Conservation (phyloP, 2,329 filamentous ascomycete genomes). For the Tolypocladium sp. region DNA sequence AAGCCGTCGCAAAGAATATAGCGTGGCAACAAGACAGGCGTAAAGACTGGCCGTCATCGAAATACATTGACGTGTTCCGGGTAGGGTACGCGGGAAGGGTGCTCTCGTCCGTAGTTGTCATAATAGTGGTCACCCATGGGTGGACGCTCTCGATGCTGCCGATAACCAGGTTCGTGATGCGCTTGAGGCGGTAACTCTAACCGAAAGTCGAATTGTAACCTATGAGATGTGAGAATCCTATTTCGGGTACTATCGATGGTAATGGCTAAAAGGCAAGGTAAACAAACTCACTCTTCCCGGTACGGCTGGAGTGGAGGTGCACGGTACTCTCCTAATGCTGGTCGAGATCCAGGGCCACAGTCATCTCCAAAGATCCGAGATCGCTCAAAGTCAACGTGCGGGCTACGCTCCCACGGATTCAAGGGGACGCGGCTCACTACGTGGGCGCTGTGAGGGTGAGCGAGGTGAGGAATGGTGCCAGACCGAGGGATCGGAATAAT, state of each 20-base stretch:
- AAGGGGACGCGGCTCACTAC: neutral
- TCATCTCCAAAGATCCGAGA: neutral
- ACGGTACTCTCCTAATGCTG: neutral
- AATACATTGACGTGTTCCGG: neutral
- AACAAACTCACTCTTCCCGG: conserved; percentile 1
- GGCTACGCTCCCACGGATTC: neutral
- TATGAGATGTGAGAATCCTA: neutral
- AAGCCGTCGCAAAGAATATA: neutral
- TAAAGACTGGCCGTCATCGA: neutral
- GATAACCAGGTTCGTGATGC: neutral
- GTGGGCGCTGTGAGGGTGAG: neutral
- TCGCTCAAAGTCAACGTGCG: neutral
- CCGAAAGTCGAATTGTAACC: neutral
- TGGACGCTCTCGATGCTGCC: neutral
- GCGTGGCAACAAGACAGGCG: neutral
- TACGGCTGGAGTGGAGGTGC: neutral
- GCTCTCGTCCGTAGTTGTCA: neutral
- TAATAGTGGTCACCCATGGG: neutral
- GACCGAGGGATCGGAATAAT: conserved; percentile 8
- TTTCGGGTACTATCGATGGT: neutral
- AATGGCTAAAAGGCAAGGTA: neutral
- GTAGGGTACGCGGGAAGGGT: neutral
- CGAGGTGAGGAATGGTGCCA: neutral
- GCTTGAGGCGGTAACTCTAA: neutral
- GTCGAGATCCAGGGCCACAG: neutral